Base-by-base conservation (phyloP, 2,329 filamentous ascomycete species). In the Dactylonectria estremocensis region DNA sequence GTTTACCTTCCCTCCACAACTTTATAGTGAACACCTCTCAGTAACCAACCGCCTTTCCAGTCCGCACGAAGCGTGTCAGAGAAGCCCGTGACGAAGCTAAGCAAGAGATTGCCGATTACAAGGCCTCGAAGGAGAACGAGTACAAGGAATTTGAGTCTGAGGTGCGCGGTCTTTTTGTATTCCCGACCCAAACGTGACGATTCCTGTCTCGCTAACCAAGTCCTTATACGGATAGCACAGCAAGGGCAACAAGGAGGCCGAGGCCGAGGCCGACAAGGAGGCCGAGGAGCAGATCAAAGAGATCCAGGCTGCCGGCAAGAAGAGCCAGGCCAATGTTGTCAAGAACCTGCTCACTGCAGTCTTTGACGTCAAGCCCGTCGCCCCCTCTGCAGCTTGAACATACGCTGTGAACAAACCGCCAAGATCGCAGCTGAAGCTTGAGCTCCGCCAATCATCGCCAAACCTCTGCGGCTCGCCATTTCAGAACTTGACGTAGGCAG, bases 51-150 rank as follows among this genome's bases (percentile, higher is more conserved):
- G 61, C 64, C 61, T 64, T 45, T 24, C 37, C 71, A 82, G 80
- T 79, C 88, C 95, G 96, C 80, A 98, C 96, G 70, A 98, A 98
- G 88, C 92, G 95, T 80, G 94, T 99, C 84, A 97, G 94, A 85
- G 96, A 98, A 85, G 96, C 96, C 71, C 93, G 95, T 80, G 91
- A 93, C 79, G 96, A 99, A 84, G 96, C 96, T 70, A 97, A 98
- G 85, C 97, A 97, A 85, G 95, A 99, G 83, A 97, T 99, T 78
- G 93, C 97, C 74, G 92, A 94, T 64, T 98, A 99, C 87, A 91
- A 91, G 81, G 89, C 91, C 78, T 85, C 92, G 77, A 99, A 98
- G 86, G 96, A 99, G 79, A 89, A 93, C 40, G 95, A 98, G 83
- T 98, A 95, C 86, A 95, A 96, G 87, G 92, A 93, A 80, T 98